phyloP scores from a whole-genome alignment of 78 protist genomes.

The Dictyostelium intermedium region DNA sequence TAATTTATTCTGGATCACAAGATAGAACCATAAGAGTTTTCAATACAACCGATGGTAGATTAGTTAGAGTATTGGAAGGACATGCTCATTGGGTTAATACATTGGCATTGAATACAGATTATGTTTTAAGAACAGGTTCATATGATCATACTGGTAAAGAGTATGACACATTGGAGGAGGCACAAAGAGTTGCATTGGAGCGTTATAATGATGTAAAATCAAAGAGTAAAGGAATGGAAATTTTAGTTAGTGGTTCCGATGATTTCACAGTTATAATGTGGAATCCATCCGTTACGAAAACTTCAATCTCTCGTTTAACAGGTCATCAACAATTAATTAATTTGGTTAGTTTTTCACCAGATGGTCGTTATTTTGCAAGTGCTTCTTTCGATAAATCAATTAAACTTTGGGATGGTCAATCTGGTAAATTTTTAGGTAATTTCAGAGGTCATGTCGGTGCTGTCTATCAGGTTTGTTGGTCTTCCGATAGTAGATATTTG shows the following conservation, averaged over 20 bases:
- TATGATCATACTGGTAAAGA: constrained; percentile 89
- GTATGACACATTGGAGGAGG: constrained; percentile 47
- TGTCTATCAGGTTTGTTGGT: constrained; percentile 98
- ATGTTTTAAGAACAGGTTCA: constrained; percentile 91
- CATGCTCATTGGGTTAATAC: constrained; percentile 99
- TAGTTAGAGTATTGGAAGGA: constrained; percentile 89
- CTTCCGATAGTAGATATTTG: constrained; percentile 94
- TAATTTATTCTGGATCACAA: constrained; percentile 94
- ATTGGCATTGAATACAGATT: constrained; percentile 96
- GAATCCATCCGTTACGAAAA: constrained; percentile 90
- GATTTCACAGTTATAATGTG: constrained; percentile 98
- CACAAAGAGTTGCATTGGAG: constrained; percentile 78
- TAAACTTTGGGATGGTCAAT: constrained; percentile 94
- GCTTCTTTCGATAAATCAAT: constrained; percentile 98
- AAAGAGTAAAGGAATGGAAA: constrained; percentile 73
- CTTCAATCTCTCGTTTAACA: constrained; percentile 90
- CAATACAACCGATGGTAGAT: constrained; percentile 76
- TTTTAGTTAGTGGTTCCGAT: constrained; percentile 93
- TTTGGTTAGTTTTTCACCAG: constrained; percentile 93
- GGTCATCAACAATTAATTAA: constrained; percentile 95
- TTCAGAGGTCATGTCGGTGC: constrained; percentile 98
- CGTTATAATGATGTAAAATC: constrained; percentile 80
- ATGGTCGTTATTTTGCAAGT: constrained; percentile 95
- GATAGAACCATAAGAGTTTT: constrained; percentile 97
- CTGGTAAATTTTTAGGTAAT: constrained; percentile 91